These are phyloP conservation scores for Martensiomyces pterosporus DNA, from an alignment of 192 early-diverging fungal genomes.

Conservation along the genomic window DNA sequence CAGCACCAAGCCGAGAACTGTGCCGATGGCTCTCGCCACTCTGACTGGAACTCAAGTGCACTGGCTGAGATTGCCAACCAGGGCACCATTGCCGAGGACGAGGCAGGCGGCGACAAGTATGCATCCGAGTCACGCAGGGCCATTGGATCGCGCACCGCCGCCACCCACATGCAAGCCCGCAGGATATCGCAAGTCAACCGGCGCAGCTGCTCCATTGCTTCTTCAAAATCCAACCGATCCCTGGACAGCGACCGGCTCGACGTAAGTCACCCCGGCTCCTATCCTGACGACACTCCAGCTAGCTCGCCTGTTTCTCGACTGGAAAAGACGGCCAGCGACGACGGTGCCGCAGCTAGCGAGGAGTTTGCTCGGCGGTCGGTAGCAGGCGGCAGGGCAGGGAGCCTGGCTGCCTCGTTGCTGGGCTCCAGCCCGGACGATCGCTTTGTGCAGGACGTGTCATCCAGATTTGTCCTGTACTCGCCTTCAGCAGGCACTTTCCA, in stretches of 20 bases:
- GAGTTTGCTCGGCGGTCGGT: too few species aligned
- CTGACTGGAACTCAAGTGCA: constrained; percentile 35
- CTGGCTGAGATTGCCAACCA: constrained; percentile 21
- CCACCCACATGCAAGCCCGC: neutral
- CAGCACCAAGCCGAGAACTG: neutral
- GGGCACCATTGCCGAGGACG: constrained; percentile 9
- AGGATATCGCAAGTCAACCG: too few species aligned
- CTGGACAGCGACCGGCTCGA: too few species aligned
- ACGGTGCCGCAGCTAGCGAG: neutral
- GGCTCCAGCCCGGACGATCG: constrained; percentile 1
- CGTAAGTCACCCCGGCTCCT: too few species aligned
- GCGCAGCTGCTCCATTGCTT: too few species aligned
- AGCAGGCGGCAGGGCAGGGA: constrained; percentile 2
- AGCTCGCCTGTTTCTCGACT: too few species aligned
- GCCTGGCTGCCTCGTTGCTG: constrained; percentile 26
- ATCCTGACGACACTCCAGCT: too few species aligned
- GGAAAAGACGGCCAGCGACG: too few species aligned
- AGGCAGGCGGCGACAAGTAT: constrained; percentile 19
- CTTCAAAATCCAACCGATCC: too few species aligned
- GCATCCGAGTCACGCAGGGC: constrained; percentile 32
- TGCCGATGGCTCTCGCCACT: too few species aligned
- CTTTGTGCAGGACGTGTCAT: constrained; percentile 10
- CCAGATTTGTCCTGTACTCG: constrained; percentile 41
- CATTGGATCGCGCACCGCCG: constrained; percentile 7
- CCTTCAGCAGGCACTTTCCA: constrained; percentile 36